phyloP scores from a whole-genome alignment of 768 basidiomycete genomes.

The Suillus alpinus region DNA sequence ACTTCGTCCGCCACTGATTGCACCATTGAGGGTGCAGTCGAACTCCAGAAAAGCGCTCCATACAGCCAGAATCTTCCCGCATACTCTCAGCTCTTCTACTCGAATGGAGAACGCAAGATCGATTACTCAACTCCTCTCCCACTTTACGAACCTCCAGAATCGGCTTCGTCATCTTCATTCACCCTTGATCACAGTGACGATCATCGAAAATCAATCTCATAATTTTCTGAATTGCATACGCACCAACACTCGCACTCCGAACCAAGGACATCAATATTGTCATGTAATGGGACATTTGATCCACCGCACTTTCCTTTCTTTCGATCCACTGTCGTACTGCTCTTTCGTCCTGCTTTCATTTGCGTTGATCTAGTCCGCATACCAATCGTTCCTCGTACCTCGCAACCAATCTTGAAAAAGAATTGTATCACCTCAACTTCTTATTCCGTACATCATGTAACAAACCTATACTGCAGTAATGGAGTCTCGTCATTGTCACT shows the following conservation, averaged over 20 bases:
- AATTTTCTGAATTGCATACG: slow-evolving; percentile 1
- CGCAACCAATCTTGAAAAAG: background rate
- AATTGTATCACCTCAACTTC: background rate
- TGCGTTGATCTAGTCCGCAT: slow-evolving; percentile 14
- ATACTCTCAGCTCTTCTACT: slow-evolving; percentile 76
- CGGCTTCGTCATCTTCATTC: slow-evolving; percentile 4
- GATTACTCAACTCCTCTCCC: slow-evolving; percentile 66
- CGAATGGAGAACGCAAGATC: slow-evolving; percentile 70
- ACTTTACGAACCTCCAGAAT: slow-evolving; percentile 47
- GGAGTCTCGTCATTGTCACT: background rate
- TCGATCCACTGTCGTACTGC: background rate
- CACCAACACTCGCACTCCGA: background rate
- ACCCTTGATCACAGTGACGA: slow-evolving; percentile 2
- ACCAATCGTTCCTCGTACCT: slow-evolving; percentile 2
- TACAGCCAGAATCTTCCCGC: slow-evolving; percentile 50
- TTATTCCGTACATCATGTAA: background rate
- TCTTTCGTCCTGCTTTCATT: slow-evolving; percentile 3
- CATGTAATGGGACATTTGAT: background rate
- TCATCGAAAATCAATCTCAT: slow-evolving; percentile 7
- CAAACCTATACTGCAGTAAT: background rate
- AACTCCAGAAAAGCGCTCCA: slow-evolving; percentile 13
- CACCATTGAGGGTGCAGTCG: slow-evolving; percentile 7
- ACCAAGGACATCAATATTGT: background rate
- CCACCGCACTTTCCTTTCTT: background rate
- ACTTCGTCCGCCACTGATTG: background rate